These are phyloP conservation scores for Blastomyces gilchristii DNA, from an alignment of 2,329 filamentous ascomycete species.

Conservation along the genomic window DNA sequence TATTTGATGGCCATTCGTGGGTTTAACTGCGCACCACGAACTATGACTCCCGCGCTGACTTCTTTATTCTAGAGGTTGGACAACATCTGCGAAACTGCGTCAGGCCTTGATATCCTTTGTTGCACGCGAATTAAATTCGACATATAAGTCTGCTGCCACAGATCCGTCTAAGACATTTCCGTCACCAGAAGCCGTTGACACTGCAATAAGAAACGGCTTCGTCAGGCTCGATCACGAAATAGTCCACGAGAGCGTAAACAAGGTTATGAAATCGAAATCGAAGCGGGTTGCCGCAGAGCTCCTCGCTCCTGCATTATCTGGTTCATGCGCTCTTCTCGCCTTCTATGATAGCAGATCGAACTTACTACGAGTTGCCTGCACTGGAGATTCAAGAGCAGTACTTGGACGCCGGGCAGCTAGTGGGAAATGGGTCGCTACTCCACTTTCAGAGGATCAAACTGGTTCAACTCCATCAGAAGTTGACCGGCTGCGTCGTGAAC, in stretches of 20 bases:
- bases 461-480: conserved; percentile 79
- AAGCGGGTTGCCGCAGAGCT: conserved; percentile 87
- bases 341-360: conserved; percentile 90
- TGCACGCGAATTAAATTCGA: conserved; percentile 81
- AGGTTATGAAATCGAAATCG: conserved; percentile 78
- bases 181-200: conserved; percentile 68
- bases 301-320: conserved; percentile 83
- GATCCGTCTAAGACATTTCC: conserved; percentile 53
- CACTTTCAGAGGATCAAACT: conserved; percentile 87
- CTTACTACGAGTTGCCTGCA: conserved; percentile 84
- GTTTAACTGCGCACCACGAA: conserved; percentile 24
- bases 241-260: conserved; percentile 82
- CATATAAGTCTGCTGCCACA: conserved; percentile 65
- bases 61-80: conserved; percentile 64
- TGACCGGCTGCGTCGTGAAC: conserved; percentile 69
- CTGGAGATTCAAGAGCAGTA: conserved; percentile 90
- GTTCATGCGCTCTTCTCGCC: conserved; percentile 90
- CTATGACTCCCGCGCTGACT: conserved; percentile 13
- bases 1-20: conserved; percentile 94
- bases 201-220: conserved; percentile 88
- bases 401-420: conserved; percentile 65
- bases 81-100: conserved; percentile 88
- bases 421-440: conserved; percentile 86
- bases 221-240: conserved; percentile 85
- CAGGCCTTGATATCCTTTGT: conserved; percentile 89